Conservation (phyloP, 2,329 filamentous ascomycete genomes). For the Calonectria honghensis region DNA sequence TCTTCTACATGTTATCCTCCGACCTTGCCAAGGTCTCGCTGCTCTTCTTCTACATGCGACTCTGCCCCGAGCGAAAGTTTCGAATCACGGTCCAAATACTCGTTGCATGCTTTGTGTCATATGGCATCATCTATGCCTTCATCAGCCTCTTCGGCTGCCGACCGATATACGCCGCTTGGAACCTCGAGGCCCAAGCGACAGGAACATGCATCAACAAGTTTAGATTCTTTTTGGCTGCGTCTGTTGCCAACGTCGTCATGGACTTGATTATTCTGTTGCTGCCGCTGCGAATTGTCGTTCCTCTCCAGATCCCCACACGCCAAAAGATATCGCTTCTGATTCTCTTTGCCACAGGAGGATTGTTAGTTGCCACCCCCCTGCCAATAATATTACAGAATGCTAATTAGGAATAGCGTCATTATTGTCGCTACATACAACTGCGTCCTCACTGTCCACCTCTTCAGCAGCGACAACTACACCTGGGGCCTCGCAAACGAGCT, state of each 20-base stretch:
- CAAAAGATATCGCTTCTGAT: slow-evolving; percentile 9
- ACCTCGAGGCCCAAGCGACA: slow-evolving; percentile 46
- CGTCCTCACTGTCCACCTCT: slow-evolving; percentile 48
- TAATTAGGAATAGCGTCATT: slow-evolving; percentile 30
- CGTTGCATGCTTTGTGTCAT: slow-evolving; percentile 8
- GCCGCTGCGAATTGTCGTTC: slow-evolving; percentile 3
- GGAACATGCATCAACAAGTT: slow-evolving; percentile 52
- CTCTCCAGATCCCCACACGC: slow-evolving; percentile 11
- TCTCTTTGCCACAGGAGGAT: slow-evolving; percentile 47
- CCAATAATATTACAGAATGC: too few species aligned
- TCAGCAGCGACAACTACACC: slow-evolving; percentile 48
- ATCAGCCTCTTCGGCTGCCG: slow-evolving; percentile 50
- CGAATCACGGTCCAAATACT: slow-evolving; percentile 33
- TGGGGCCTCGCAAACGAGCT: slow-evolving; percentile 51
- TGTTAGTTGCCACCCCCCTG: background rate
- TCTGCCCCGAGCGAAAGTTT: slow-evolving; percentile 48
- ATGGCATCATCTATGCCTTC: slow-evolving; percentile 49
- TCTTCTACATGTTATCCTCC: slow-evolving; percentile 52
- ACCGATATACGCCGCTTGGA: slow-evolving; percentile 50
- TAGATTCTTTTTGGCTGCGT: slow-evolving; percentile 50
- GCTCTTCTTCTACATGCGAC: slow-evolving; percentile 50
- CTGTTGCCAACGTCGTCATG: slow-evolving; percentile 52
- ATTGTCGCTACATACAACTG: slow-evolving; percentile 52
- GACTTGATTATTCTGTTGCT: slow-evolving; percentile 22
- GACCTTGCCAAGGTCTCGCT: slow-evolving; percentile 51